Evolutionary conservation across 176 grass and related monocot species (phyloP).

Genomic region (Microstegium vimineum): DNA sequence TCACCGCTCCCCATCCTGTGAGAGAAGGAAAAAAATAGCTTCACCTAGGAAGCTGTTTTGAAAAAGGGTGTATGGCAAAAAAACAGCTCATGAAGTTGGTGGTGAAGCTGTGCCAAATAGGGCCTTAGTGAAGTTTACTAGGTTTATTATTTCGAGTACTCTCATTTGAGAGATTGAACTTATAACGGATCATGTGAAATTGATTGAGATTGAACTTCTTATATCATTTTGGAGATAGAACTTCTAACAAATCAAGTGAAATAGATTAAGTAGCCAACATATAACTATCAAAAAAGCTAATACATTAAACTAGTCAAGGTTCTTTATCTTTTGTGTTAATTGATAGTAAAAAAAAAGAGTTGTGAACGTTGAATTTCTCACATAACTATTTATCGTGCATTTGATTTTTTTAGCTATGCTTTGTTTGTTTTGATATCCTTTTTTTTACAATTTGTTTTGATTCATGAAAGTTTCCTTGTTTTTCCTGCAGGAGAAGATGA

Average conservation of each 20-base stretch:
- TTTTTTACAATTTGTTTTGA: no score
- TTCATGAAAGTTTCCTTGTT: background rate
- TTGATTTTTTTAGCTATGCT: background rate
- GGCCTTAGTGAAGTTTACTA: background rate
- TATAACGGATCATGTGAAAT: background rate
- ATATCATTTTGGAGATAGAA: background rate
- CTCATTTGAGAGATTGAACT: background rate
- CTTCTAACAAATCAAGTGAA: background rate
- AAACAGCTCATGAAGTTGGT: no score
- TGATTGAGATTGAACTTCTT: background rate
- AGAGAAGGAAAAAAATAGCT: no score
- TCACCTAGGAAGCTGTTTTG: no score
- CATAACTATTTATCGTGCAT: background rate
- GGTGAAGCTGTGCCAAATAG: no score
- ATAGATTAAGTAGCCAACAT: background rate
- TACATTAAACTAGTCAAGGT: background rate
- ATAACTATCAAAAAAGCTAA: background rate
- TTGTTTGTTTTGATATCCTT: no score
- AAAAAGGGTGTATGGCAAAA: no score
- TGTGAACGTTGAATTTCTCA: background rate
- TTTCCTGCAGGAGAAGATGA: conserved; percentile 65
- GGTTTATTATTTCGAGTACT: background rate
- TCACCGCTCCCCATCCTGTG: no score
- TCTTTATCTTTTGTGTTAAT: background rate
- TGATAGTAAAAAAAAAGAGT: background rate